Evolutionary conservation across 805 yeast genomes (phyloP).

Genomic region (Yarrowia yakushimensis): DNA sequence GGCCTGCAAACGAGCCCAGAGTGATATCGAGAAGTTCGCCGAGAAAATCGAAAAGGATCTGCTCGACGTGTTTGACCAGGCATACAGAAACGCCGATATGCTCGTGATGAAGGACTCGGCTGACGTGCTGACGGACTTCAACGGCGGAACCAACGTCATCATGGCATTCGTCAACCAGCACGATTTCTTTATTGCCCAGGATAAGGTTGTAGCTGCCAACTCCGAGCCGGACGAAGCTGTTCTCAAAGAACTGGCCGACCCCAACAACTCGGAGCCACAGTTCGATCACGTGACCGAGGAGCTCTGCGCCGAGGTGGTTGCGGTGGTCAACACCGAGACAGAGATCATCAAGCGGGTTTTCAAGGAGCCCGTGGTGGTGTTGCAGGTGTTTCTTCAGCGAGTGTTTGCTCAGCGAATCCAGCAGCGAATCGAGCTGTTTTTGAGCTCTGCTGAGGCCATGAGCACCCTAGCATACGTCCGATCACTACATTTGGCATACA

Average conservation of each 20-base stretch:
- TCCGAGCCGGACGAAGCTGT: slow-evolving; percentile 37
- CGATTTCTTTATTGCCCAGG: slow-evolving; percentile 57
- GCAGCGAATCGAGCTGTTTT: slow-evolving; percentile 47
- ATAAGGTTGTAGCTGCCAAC: slow-evolving; percentile 40
- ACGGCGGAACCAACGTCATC: slow-evolving; percentile 79
- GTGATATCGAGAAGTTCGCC: slow-evolving; percentile 63
- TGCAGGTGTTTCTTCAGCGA: slow-evolving; percentile 68
- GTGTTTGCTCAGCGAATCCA: slow-evolving; percentile 66
- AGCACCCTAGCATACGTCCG: slow-evolving; percentile 73
- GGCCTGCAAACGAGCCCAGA: slow-evolving; percentile 35
- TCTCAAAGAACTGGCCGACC: slow-evolving; percentile 63
- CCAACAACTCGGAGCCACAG: slow-evolving; percentile 47
- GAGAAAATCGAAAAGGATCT: slow-evolving; percentile 71
- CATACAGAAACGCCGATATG: slow-evolving; percentile 67
- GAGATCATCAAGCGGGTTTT: slow-evolving; percentile 72
- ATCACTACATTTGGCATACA: slow-evolving; percentile 63
- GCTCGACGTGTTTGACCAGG: slow-evolving; percentile 64
- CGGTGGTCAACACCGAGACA: slow-evolving; percentile 67
- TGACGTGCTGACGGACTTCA: slow-evolving; percentile 68
- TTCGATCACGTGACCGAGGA: slow-evolving; percentile 52
- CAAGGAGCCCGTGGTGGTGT: slow-evolving; percentile 59
- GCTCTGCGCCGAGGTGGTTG: slow-evolving; percentile 53
- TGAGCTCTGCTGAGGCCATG: slow-evolving; percentile 56
- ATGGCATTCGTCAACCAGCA: slow-evolving; percentile 79
- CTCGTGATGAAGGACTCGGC: slow-evolving; percentile 72